Percentiles rank a stretch among this genome's conserved stretches.
These are phyloP conservation scores for Exserohilum turcica DNA, from an alignment of 2,329 filamentous ascomycete genomes.

Conservation along the genomic window DNA sequence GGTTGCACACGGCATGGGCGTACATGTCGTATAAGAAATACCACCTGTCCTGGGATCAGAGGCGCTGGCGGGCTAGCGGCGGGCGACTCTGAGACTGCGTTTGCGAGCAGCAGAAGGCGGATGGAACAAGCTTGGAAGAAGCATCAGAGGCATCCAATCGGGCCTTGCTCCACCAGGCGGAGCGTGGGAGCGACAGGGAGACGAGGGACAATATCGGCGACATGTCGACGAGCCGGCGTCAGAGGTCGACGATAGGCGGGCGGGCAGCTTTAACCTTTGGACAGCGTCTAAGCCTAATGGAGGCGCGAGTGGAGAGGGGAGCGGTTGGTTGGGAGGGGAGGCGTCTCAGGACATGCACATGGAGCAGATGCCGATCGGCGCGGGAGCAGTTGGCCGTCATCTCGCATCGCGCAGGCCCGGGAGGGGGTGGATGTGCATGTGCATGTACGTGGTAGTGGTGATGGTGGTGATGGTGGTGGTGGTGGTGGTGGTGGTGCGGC, in stretches of 20 bases:
- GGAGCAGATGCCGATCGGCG: too few relatives aligned
- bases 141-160: conserved; percentile 5
- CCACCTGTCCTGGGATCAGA: too few relatives aligned
- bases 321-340: too few relatives aligned
- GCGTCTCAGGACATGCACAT: too few relatives aligned
- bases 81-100: not conserved
- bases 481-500: too few relatives aligned
- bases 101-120: conserved; percentile 10
- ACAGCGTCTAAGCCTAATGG: not conserved
- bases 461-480: too few relatives aligned
- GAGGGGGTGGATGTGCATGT: not conserved
- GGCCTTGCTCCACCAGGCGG: conserved; percentile 1
- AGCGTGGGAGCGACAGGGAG: not conserved
- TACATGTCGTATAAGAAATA: too few relatives aligned
- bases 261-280: not conserved
- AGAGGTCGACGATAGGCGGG: not conserved
- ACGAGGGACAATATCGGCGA: conserved; percentile 10
- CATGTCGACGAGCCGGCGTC: not conserved
- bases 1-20: too few relatives aligned
- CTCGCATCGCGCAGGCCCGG: too few relatives aligned
- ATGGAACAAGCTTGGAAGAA: conserved; percentile 13
- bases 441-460: not conserved
- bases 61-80: too few relatives aligned
- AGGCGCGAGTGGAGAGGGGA: too few relatives aligned
- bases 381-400: too few relatives aligned